Evolutionary conservation across 2,329 filamentous ascomycete species (phyloP), one percentile per base, ranked within the genome.

Genomic region (Xylariaceae sp.): DNA sequence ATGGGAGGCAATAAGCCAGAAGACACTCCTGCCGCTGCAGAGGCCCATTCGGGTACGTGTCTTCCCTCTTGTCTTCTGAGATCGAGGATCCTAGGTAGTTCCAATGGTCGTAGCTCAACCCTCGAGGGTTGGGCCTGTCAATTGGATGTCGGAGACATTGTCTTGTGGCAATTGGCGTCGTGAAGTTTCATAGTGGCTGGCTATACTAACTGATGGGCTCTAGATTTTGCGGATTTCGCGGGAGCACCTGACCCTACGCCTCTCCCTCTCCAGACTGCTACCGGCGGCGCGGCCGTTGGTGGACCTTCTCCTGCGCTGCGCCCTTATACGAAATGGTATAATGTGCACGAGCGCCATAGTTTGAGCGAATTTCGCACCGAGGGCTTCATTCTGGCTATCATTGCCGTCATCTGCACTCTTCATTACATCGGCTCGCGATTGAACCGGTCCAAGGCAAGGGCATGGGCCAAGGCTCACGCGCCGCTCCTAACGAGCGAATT

Each of bases 181-280:
- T 2, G 8, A 8, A 19, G 5, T 6, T 27, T 26, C 31, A 26
- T 45, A 12, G 4, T 29, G 35, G 1, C 3, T 30, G 31, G 26
- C 30, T 43, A 6, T 53, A 52, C 63, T 62, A 32, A 53, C 47
- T 44, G 58, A 44, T 56, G 50, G 48, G 48, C 42, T 95, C 39
- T 70, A 96, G 91, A 95, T 76, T 96, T 96, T 72, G 91, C 89
- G 74, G 92, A 96, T 77, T 97, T 95, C 68, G 89, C 90, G 57
- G 86, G 84, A 61, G 87, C 85, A 64, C 83, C 90, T 61, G 84
- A 87, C 26, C 85, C 89, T 54, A 72, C 76, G 29, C 80, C 80
- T 54, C 73, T 69, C 19, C 73, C 80, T 57, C 70, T 77, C 68
- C 73, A 74, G 49, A 70, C 76, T 47, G 71, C 72, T 46, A 72